phyloP scores from a whole-genome alignment of 805 yeast genomes.

The Kodamaea hsintzibuensis region DNA sequence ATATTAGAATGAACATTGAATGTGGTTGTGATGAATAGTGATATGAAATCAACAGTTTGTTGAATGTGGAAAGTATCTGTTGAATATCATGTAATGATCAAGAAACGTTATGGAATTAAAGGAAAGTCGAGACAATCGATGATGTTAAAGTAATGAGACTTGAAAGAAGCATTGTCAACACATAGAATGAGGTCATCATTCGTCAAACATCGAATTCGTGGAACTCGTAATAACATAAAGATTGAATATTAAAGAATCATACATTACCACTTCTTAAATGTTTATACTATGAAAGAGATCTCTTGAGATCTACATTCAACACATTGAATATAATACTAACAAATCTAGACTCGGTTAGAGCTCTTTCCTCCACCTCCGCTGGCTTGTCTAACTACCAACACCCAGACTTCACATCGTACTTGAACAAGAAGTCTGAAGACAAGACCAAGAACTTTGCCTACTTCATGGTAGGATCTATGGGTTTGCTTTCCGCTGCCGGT shows the following conservation, averaged over 20 bases:
- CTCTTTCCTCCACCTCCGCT: conserved; percentile 50
- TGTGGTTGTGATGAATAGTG: neutral
- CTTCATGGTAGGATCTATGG: conserved; percentile 97
- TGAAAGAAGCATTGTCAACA: no score
- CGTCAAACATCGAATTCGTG: no score
- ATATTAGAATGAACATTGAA: neutral
- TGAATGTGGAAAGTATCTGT: neutral
- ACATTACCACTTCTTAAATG: neutral
- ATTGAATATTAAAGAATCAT: neutral
- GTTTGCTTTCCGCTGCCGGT: conserved; percentile 86
- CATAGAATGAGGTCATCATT: no score
- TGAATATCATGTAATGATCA: neutral
- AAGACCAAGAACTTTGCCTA: conserved; percentile 81
- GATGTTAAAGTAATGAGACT: no score
- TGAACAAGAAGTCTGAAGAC: conserved; percentile 71
- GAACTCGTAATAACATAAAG: neutral
- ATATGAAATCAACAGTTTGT: neutral
- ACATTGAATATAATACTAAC: conserved; percentile 14
- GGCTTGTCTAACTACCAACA: conserved; percentile 81
- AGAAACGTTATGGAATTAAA: neutral
- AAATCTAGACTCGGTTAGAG: conserved; percentile 41
- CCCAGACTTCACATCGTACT: conserved; percentile 83
- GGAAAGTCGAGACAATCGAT: neutral
- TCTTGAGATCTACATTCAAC: neutral
- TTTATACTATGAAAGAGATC: neutral